Base-by-base conservation (phyloP, 2,329 filamentous ascomycete genomes). In the Biscogniauxia sp. region DNA sequence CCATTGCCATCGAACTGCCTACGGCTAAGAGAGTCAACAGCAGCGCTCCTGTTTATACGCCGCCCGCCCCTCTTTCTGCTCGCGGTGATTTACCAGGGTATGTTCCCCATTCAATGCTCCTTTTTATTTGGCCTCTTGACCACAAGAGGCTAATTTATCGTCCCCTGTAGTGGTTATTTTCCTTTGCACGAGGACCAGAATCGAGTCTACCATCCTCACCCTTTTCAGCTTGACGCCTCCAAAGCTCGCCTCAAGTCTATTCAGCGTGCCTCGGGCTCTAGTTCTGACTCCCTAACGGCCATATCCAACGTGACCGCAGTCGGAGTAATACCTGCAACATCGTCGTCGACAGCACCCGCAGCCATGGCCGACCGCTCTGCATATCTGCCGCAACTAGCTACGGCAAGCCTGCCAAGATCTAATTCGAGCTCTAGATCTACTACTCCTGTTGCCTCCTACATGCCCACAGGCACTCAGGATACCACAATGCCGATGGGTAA, bases 1-100 rank as follows among this genome's bases (percentile, higher is more conserved):
- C 85, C 55, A 85, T 87, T 66, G 75, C 80, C 50, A 87, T 85
- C 61, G 80, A 83, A 63, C 66, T 82, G 3, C 81, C 82, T 23
- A 68, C 75, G 25, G 65, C 73, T 53, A 77, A 73, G 64, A 79
- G 76, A 60, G 68, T 77, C 62, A 78, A 74, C 54, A 73, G 73
- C 54, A 73, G 73, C 61, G 71, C 77, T 54, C 75, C 76, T 54
- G 69, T 74, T 53, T 75, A 76, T 67, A 82, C 78, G 23, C 79
- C 79, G 20, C 78, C 76, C 20, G 79, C 80, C 64, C 80, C 79
- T 63, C 72, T 88, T 20, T 85, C 84, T 25, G 85, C 82, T 52
- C 78, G 85, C 58, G 85, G 85, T 56, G 85, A 88, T 71, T 69
- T 84, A 55, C 79, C 78, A 70, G 84, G 84, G 85, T 87, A 80